Evolutionary conservation across 1,284 basidiomycete genomes (phyloP).

Genomic region (Fomes fomentarius): DNA sequence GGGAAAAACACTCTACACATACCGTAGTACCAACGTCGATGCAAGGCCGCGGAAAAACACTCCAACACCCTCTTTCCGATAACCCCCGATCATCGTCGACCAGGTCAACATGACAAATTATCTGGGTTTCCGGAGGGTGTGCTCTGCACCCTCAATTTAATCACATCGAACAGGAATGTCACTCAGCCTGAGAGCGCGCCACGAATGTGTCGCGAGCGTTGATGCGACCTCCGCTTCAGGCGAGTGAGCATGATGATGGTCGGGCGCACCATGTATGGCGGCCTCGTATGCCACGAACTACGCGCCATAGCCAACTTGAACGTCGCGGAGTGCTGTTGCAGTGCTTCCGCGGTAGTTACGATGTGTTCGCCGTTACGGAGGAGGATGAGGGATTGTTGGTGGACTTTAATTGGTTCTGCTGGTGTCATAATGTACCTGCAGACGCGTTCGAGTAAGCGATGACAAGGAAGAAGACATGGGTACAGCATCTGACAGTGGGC

Average conservation of each 20-base stretch:
- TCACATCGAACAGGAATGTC: constrained; percentile 85
- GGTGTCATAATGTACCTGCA: constrained; percentile 77
- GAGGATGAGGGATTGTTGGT: constrained; percentile 55
- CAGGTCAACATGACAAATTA: constrained; percentile 56
- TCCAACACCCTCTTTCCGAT: constrained; percentile 61
- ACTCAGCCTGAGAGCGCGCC: constrained; percentile 69
- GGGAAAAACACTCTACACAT: constrained; percentile 29
- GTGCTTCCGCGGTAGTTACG: constrained; percentile 81
- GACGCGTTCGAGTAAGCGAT: neutral
- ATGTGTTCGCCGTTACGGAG: constrained; percentile 16
- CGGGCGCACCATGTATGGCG: constrained; percentile 44
- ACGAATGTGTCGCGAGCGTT: constrained; percentile 48
- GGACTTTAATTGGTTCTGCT: constrained; percentile 86
- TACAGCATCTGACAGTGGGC: constrained; percentile 75
- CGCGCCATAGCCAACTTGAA: constrained; percentile 80
- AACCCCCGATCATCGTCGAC: constrained; percentile 63
- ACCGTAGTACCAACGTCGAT: constrained; percentile 83
- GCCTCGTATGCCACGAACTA: constrained; percentile 88
- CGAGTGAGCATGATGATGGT: constrained; percentile 37
- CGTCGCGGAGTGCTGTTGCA: constrained; percentile 74
- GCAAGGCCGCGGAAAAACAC: constrained; percentile 79
- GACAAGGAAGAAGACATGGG: neutral
- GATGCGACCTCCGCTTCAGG: constrained; percentile 51
- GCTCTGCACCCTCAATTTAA: constrained; percentile 86
- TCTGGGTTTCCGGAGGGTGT: constrained; percentile 55